A percentile compares a stretch with the other conserved stretches of the same genome.
These are phyloP conservation scores for Pharus latifolius DNA, from an alignment of 176 grass and related monocot species.

Conservation along the genomic window DNA sequence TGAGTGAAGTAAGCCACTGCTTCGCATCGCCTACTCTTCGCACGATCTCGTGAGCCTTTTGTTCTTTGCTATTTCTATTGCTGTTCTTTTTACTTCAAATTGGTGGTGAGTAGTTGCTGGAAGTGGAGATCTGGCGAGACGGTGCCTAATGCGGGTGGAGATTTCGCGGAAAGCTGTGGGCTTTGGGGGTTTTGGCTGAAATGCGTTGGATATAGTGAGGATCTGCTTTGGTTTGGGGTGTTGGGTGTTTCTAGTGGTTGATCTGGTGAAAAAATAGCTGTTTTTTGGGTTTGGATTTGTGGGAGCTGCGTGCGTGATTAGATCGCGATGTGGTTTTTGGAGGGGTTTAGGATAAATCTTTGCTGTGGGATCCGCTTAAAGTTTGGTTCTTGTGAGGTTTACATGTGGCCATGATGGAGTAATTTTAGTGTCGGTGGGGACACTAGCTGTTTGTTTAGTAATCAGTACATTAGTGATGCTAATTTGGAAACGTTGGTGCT, in stretches of 20 bases:
- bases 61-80: background rate
- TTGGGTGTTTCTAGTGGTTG: background rate
- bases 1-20: too few relatives aligned
- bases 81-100: background rate
- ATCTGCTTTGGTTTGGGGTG: background rate
- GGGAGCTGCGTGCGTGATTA: background rate
- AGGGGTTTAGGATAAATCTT: conserved; percentile 9
- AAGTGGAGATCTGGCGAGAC: conserved; percentile 10
- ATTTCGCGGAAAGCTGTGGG: background rate
- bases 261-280: background rate
- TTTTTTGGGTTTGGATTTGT: background rate
- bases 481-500: background rate
- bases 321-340: conserved; percentile 20
- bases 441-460: background rate
- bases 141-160: background rate
- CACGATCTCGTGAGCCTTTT: conserved; percentile 40
- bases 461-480: background rate
- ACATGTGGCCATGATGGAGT: conserved; percentile 9
- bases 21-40: background rate
- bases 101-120: background rate
- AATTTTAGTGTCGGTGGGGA: background rate
- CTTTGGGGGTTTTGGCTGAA: background rate
- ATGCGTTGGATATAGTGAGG: conserved; percentile 1
- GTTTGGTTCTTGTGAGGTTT: background rate
- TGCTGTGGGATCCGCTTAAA: background rate